These are phyloP conservation scores for Astraeus odoratus DNA, from an alignment of 768 basidiomycete species.

Conservation along the genomic window DNA sequence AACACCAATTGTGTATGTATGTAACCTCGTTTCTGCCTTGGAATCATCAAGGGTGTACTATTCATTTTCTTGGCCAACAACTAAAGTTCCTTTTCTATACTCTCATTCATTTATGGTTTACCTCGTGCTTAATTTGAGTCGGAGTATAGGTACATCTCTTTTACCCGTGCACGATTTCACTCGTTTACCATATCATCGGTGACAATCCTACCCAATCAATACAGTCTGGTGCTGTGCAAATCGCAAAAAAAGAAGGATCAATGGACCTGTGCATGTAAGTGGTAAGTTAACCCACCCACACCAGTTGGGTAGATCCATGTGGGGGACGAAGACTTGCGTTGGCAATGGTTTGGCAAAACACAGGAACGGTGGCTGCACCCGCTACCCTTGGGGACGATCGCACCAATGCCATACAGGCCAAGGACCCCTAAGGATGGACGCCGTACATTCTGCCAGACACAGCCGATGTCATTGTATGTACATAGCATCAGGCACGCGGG, in stretches of 20 bases:
- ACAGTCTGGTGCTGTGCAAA: neutral
- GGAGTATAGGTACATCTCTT: neutral
- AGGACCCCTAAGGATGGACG: neutral
- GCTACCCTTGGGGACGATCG: neutral
- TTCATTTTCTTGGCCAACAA: neutral
- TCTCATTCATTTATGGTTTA: neutral
- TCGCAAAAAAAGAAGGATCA: neutral
- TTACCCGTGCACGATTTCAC: neutral
- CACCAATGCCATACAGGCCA: neutral
- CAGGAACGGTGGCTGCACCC: neutral
- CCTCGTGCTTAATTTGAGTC: neutral
- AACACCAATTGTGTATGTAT: neutral
- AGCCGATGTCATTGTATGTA: neutral
- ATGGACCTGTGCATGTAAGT: neutral
- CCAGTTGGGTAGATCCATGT: neutral
- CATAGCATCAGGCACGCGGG: neutral
- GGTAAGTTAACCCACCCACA: neutral
- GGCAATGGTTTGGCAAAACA: too few species aligned
- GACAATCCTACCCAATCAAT: neutral
- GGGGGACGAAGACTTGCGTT: neutral
- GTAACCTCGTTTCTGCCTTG: neutral
- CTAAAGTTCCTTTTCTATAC: neutral
- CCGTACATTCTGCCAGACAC: neutral
- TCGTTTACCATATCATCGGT: neutral
- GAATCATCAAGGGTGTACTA: neutral